These are phyloP conservation scores for Colletotrichum karsti DNA, from an alignment of 2,329 filamentous ascomycete species.

Conservation along the genomic window DNA sequence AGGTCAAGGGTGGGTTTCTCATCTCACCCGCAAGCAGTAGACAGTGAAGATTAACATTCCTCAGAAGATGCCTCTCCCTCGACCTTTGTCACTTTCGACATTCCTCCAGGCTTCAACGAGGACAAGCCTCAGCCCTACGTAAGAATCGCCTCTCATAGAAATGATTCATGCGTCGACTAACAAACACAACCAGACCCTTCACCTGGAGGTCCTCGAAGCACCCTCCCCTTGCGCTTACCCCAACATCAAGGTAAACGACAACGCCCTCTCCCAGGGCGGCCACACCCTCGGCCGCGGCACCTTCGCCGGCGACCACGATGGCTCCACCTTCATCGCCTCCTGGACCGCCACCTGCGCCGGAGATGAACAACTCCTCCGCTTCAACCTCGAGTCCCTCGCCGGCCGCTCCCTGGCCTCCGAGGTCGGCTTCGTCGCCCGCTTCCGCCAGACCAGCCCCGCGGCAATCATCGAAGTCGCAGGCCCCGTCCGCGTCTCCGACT, in stretches of 20 bases:
- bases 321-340: constrained; percentile 48
- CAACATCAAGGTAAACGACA: constrained; percentile 57
- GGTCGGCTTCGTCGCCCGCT: constrained; percentile 50
- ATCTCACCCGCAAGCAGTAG: background rate
- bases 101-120: constrained; percentile 15
- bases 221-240: constrained; percentile 54
- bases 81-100: constrained; percentile 29
- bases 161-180: background rate
- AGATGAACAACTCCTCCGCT: constrained; percentile 53
- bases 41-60: background rate
- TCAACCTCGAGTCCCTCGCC: constrained; percentile 52
- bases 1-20: constrained; percentile 5
- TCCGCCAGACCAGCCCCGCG: constrained; percentile 54
- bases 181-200: constrained; percentile 41
- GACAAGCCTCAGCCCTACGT: constrained; percentile 19
- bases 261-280: constrained; percentile 47
- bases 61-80: constrained; percentile 11
- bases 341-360: constrained; percentile 58
- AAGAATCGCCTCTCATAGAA: background rate
- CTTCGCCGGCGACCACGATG: constrained; percentile 45
- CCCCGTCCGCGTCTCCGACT: constrained; percentile 32
- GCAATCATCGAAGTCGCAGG: constrained; percentile 52
- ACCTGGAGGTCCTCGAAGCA: constrained; percentile 54
- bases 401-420: constrained; percentile 45
- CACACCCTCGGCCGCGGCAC: constrained; percentile 51